A percentile compares a stretch with the other conserved stretches of the same genome.
phyloP scores from a whole-genome alignment of 208 protist genomes.

The Angomonas deanei region DNA sequence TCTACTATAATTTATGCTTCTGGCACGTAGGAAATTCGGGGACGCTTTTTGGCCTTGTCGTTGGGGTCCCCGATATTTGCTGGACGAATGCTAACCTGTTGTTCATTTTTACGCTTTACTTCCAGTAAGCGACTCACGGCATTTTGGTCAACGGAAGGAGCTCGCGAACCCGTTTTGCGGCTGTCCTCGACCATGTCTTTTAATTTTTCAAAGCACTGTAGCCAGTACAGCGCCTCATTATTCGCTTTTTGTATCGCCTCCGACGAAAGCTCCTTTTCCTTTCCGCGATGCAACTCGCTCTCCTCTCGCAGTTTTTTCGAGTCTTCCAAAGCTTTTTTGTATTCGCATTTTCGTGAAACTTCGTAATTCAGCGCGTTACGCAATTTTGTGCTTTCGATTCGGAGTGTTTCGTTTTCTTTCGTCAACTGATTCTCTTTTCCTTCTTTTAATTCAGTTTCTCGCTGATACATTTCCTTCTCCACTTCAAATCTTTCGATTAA shows the following conservation, averaged over 20 bases:
- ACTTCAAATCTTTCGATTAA: background rate
- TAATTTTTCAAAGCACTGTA: conserved; percentile 68
- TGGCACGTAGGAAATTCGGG: background rate
- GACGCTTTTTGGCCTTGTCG: conserved; percentile 23
- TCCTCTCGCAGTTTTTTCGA: conserved; percentile 55
- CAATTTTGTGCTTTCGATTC: conserved; percentile 30
- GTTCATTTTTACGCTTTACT: conserved; percentile 19
- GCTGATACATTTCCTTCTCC: too few relatives aligned
- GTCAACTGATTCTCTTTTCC: conserved; percentile 11
- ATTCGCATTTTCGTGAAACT: conserved; percentile 62
- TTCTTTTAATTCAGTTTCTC: too few relatives aligned
- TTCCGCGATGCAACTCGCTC: conserved; percentile 42
- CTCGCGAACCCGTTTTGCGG: conserved; percentile 12
- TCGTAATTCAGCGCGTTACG: conserved; percentile 57
- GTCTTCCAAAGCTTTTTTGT: conserved; percentile 67
- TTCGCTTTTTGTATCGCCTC: conserved; percentile 69
- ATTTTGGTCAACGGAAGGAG: conserved; percentile 44
- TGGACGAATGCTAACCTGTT: background rate
- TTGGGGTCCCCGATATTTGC: conserved; percentile 11
- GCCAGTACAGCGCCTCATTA: conserved; percentile 68
- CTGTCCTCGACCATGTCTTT: conserved; percentile 50
- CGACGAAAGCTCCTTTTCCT: conserved; percentile 45
- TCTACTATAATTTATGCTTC: background rate
- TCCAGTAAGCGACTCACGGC: conserved; percentile 41
- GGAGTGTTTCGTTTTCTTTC: background rate